Percentiles rank a stretch among this genome's conserved stretches.
Evolutionary conservation across 2,329 filamentous ascomycete species (phyloP).

Genomic region (Aureobasidium sp.): DNA sequence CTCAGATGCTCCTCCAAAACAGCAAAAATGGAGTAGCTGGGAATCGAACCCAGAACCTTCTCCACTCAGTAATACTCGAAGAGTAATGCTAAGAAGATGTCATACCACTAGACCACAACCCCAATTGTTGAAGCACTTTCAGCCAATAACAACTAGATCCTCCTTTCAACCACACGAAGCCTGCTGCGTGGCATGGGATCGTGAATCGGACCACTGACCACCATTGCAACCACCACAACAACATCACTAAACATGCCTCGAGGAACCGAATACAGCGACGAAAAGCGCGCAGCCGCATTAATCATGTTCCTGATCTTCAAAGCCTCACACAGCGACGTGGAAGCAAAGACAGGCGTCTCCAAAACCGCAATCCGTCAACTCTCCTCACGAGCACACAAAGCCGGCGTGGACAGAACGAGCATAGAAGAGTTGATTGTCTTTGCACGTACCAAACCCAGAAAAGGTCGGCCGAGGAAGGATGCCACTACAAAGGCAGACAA

Average conservation of each 20-base stretch:
- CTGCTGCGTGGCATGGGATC: too few relatives aligned
- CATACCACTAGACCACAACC: constrained; percentile 11
- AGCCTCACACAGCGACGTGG: background rate
- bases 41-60: constrained; percentile 11
- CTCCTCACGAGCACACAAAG: background rate
- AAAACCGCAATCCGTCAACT: background rate
- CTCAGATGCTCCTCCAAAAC: background rate
- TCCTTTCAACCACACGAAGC: too few relatives aligned
- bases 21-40: constrained; percentile 7
- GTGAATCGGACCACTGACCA: too few relatives aligned
- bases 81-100: constrained; percentile 11
- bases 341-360: background rate
- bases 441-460: background rate
- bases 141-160: too few relatives aligned
- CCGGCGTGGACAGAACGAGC: background rate
- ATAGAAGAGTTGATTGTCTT: constrained; percentile 2
- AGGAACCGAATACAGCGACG: background rate
- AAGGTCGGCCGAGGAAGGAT: background rate
- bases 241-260: background rate
- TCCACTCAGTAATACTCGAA: constrained; percentile 7
- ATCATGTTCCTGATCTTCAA: background rate
- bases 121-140: background rate
- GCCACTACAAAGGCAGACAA: background rate
- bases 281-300: background rate
- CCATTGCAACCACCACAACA: background rate